Base-by-base conservation (phyloP, 495 filamentous ascomycete species). In the Pseudoneurospora amorphoporcata region DNA sequence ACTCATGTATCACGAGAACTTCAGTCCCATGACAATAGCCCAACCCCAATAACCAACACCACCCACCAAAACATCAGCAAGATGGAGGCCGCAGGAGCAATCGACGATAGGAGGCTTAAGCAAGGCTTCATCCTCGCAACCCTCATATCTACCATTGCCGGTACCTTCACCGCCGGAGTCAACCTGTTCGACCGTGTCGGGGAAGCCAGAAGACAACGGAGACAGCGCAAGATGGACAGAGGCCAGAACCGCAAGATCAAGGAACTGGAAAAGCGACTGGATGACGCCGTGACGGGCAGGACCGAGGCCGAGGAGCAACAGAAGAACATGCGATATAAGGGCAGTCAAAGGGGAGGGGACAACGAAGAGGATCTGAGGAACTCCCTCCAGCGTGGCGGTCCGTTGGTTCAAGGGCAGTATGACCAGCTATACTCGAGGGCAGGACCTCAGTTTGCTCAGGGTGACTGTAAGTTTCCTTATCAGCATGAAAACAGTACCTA, bases 71-170 rank as follows among this genome's bases (percentile, higher is more conserved):
- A 8, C 29, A 35, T 35, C 38, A 35, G 53, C 69, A 75, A 45
- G 32, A 88, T 88, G 81, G 89, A 91, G 76, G 87, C 88, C 73
- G 88, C 90, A 69, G 84, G 84, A 42, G 84, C 86, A 76, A 89
- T 88, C 69, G 85, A 85, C 29, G 89, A 90, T 75, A 88, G 74
- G 38, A 73, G 53, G 12, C 70, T 81, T 19, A 78, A 75, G 79
- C 75, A 80, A 73, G 75, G 77, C 3, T 82, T 82, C 40, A 76
- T 81, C 69, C 70, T 82, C 43, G 81, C 81, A 14, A 81, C 80
- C 4, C 78, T 82, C 32, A 73, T 76, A 40, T 82, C 81, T 19
- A 82, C 81, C 35, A 78, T 82, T 10, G 79, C 79, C 47, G 80
- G 80, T 53, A 82, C 81, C 14, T 82, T 82, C 73, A 78, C 74